phyloP scores from a whole-genome alignment of 352 stramenopile genomes.

The Labyrinthula sp. region DNA sequence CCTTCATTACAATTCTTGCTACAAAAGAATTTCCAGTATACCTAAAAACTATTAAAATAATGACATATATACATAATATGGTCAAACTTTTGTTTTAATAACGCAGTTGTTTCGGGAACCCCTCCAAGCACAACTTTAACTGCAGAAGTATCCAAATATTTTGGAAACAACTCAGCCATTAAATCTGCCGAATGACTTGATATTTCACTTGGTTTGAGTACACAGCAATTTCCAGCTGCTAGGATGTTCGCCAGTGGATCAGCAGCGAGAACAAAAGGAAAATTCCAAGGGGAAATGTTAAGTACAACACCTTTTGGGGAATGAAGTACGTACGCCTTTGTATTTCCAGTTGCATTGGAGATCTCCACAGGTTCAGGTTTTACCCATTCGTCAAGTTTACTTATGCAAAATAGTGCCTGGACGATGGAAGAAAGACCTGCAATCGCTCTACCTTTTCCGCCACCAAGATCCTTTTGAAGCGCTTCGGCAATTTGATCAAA shows the following conservation, averaged over 20 bases:
- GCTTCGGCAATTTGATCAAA: constrained; percentile 30
- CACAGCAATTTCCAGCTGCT: constrained; percentile 64
- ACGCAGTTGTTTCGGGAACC: constrained; percentile 50
- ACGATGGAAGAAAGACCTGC: no score
- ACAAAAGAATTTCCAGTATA: constrained; percentile 44
- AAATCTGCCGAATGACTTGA: constrained; percentile 44
- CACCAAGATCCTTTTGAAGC: constrained; percentile 34
- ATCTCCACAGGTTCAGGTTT: constrained; percentile 1
- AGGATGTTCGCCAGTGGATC: constrained; percentile 51
- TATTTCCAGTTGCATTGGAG: constrained; percentile 37
- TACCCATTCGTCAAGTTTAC: constrained; percentile 25
- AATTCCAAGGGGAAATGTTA: constrained; percentile 74
- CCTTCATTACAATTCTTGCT: constrained; percentile 59
- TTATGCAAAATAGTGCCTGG: no score
- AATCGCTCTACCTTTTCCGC: no score
- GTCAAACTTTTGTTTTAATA: constrained; percentile 51
- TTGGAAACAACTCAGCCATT: constrained; percentile 36
- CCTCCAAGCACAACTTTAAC: constrained; percentile 57
- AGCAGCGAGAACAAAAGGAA: constrained; percentile 53
- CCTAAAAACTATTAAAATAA: no score
- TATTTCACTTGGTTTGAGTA: constrained; percentile 74
- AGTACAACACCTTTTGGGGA: constrained; percentile 54
- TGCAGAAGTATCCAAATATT: constrained; percentile 50
- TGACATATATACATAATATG: constrained; percentile 55
- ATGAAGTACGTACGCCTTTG: constrained; percentile 39